Conservation (phyloP, 169 alveolate species). For the Eimeria acervulina region DNA sequence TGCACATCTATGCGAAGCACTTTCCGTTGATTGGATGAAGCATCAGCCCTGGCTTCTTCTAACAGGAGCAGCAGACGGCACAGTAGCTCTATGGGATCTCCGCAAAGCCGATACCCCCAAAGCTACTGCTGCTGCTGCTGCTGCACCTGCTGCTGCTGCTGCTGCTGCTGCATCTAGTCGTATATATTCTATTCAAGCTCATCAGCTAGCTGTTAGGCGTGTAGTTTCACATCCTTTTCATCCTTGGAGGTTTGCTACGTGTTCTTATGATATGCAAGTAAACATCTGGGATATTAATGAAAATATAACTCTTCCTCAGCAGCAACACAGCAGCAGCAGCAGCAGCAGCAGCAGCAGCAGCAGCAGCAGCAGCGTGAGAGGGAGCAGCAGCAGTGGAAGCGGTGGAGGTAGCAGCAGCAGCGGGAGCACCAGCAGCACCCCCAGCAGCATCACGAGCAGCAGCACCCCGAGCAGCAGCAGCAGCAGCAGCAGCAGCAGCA, state of each 20-base stretch:
- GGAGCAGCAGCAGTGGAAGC: not conserved
- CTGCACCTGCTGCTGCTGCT: not conserved
- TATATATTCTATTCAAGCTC: conserved; percentile 26
- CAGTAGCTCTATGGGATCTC: conserved; percentile 72
- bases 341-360: no score
- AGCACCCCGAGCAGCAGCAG: no score
- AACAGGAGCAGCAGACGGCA: conserved; percentile 84
- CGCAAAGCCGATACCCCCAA: not conserved
- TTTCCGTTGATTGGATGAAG: conserved; percentile 81
- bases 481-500: no score
- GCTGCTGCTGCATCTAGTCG: conserved; percentile 23
- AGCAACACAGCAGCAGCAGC: no score
- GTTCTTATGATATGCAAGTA: conserved; percentile 82
- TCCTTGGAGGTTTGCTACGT: conserved; percentile 44
- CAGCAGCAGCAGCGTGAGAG: no score
- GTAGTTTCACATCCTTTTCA: conserved; percentile 72
- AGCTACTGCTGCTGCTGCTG: not conserved
- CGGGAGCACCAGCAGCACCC: no score
- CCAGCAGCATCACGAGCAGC: no score
- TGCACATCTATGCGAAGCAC: conserved; percentile 79
- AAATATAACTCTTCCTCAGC: not conserved
- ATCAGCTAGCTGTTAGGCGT: conserved; percentile 79
- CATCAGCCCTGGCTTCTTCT: conserved; percentile 62
- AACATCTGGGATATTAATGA: conserved; percentile 35
- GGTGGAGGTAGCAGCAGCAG: no score